Evolutionary conservation across 2,329 filamentous ascomycete genomes (phyloP).

Genomic region (Arthrobotrys sphaeroides): DNA sequence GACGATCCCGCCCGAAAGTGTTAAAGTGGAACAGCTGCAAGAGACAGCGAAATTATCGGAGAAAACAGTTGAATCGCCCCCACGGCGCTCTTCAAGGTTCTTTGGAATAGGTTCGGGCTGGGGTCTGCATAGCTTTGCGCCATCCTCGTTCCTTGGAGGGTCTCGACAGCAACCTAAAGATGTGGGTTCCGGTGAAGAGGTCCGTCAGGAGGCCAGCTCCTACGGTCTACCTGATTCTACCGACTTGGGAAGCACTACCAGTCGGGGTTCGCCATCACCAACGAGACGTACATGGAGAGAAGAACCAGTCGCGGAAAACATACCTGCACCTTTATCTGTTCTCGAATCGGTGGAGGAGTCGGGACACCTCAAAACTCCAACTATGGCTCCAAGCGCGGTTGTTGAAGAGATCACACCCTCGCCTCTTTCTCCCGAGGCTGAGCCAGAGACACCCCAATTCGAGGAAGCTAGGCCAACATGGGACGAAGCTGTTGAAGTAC

Average conservation of each 20-base stretch:
- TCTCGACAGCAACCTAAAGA: background rate
- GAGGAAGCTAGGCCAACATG: background rate
- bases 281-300: slow-evolving; percentile 12
- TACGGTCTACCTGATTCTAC: slow-evolving; percentile 32
- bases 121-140: slow-evolving; percentile 31
- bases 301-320: slow-evolving; percentile 4
- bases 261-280: slow-evolving; percentile 25
- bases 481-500: slow-evolving; percentile 25
- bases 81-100: slow-evolving; percentile 19
- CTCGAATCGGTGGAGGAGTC: slow-evolving; percentile 22
- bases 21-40: background rate
- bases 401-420: background rate
- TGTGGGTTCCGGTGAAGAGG: slow-evolving; percentile 10
- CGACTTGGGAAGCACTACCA: slow-evolving; percentile 21
- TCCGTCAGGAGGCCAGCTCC: slow-evolving; percentile 1
- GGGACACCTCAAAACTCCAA: slow-evolving; percentile 24
- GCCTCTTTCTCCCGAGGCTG: background rate
- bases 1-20: background rate
- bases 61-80: background rate
- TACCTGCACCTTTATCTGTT: background rate
- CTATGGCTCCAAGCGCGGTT: slow-evolving; percentile 3
- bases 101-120: slow-evolving; percentile 34
- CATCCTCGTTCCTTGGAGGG: slow-evolving; percentile 25
- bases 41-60: background rate
- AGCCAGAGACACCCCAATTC: background rate